Evolutionary conservation across 306 rosid species (phyloP).

Genomic region (Sicyos baderoa): DNA sequence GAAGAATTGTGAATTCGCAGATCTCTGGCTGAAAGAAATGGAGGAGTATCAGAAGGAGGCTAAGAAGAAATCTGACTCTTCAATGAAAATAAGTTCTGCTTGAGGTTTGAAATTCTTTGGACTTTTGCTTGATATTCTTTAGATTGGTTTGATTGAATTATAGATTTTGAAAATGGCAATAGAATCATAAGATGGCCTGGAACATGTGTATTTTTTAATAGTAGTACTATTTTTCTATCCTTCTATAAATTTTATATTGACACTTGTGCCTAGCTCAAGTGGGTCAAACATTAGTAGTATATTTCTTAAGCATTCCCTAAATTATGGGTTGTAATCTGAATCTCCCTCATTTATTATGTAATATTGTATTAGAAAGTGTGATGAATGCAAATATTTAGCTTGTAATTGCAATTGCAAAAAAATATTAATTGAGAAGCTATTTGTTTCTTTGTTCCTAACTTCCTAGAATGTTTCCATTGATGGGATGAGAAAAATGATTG

Average conservation of each 20-base stretch:
- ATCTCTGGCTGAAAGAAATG: slow-evolving; percentile 55
- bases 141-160: background rate
- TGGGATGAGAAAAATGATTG: too few relatives aligned
- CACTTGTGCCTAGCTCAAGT: background rate
- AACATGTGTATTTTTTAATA: too few relatives aligned
- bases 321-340: background rate
- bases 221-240: too few relatives aligned
- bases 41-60: slow-evolving; percentile 37
- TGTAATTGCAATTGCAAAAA: background rate
- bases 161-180: background rate
- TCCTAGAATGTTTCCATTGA: too few relatives aligned
- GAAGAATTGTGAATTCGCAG: slow-evolving; percentile 67
- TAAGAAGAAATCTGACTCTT: slow-evolving; percentile 26
- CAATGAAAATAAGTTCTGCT: slow-evolving; percentile 14
- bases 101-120: background rate
- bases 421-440: background rate
- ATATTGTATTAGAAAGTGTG: background rate
- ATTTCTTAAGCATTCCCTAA: background rate
- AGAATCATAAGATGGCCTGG: too few relatives aligned
- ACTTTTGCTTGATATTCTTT: slow-evolving; percentile 12
- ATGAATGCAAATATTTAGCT: background rate
- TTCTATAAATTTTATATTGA: background rate
- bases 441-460: background rate
- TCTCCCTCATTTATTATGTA: too few relatives aligned
- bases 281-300: background rate